Conservation (phyloP, 2,329 filamentous ascomycete species). For the Sclerotinia trifoliorum region DNA sequence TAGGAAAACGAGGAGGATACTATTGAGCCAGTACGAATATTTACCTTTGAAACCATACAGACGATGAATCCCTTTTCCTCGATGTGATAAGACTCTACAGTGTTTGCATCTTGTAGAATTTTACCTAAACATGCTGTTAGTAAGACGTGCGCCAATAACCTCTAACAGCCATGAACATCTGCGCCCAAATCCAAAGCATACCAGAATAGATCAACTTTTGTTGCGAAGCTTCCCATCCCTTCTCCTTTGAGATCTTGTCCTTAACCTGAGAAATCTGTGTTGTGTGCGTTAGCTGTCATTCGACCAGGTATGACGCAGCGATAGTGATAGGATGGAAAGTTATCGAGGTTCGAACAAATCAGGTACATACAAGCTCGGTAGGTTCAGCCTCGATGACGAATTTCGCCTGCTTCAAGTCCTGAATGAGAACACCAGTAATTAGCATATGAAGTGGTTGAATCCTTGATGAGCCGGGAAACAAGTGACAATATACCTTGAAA, state of each 20-base stretch:
- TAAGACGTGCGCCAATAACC: conserved; percentile 21
- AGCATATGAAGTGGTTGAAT: conserved; percentile 25
- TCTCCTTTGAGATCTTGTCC: conserved; percentile 86
- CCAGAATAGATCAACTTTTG: conserved; percentile 99
- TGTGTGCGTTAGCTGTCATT: conserved; percentile 22
- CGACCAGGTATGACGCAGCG: conserved; percentile 12
- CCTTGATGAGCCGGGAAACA: conserved; percentile 32
- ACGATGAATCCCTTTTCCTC: conserved; percentile 99
- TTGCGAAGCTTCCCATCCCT: conserved; percentile 86
- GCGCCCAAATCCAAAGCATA: conserved; percentile 46
- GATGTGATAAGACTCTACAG: conserved; percentile 94
- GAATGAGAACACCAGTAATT: conserved; percentile 31
- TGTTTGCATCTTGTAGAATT: conserved; percentile 96
- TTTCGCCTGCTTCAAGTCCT: conserved; percentile 99
- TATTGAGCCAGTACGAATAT: conserved; percentile 24
- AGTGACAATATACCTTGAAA: conserved; percentile 57
- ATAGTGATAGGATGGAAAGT: neutral
- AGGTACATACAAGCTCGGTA: conserved; percentile 74
- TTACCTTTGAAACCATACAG: conserved; percentile 96
- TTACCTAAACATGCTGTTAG: conserved; percentile 65
- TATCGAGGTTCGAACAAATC: conserved; percentile 17
- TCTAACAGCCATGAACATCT: conserved; percentile 1
- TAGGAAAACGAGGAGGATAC: conserved; percentile 28
- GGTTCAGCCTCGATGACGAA: conserved; percentile 95
- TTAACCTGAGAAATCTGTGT: conserved; percentile 82